Evolutionary conservation across 495 filamentous ascomycete species (phyloP), one percentile per base, ranked within the genome.

Genomic region (Pyrenula massariospora): DNA sequence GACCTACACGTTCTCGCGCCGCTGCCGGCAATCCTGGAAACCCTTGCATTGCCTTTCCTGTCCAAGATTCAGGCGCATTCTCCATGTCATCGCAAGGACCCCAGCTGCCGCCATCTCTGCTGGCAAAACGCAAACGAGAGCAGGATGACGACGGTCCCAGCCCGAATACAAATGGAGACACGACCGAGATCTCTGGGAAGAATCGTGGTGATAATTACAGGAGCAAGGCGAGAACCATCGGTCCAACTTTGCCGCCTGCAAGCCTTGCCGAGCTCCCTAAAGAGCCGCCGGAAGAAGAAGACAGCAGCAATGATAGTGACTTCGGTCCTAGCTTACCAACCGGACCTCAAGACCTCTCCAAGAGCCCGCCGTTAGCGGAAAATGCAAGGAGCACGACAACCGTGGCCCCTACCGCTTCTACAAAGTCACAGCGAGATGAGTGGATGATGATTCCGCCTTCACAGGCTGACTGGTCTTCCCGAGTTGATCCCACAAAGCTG

Each of bases 371-470:
- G 53, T 60, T 60, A 10, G 51, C 25, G 8, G 8, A 31, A 51
- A 50, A 54, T 65, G 56, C 60, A 66, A 56, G 24, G 60, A 53
- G 57, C 54, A 60, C 56, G 58, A 61, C 57, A 65, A 54, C 66
- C 11, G 67, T 65, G 21, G 60, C 64, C 50, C 57, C 64, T 25
- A 50, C 62, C 12, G 66, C 69, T 3, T 63, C 71, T 3, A 70
- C 74, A 55, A 77, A 76, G 59, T 68, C 67, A 19, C 75, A 78
- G 57, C 82, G 93, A 55, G 93, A 95, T 71, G 84, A 89, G 62
- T 98, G 93, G 93, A 98, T 98, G 93, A 76, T 92, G 24, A 80
- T 85, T 5, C 93, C 92, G 0, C 93, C 93, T 0, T 80, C 79
- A 2, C 69, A 77, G 23, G 73, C 77, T 25, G 82, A 82, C 61